Evolutionary conservation across 768 basidiomycete genomes (phyloP).

Genomic region (Collybia sp.): DNA sequence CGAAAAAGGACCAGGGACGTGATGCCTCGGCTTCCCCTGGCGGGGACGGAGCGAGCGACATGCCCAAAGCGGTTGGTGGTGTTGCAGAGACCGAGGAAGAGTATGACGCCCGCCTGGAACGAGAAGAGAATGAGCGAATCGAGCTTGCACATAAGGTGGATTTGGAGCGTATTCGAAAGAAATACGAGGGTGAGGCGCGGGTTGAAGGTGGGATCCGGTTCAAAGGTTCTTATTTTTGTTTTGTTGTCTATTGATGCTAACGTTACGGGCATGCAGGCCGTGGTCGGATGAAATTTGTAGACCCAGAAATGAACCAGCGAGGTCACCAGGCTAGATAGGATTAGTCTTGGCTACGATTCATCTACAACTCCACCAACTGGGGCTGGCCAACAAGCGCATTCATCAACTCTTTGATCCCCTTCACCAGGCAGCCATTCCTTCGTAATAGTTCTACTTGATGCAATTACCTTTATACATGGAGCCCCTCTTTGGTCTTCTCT

Average conservation of each 20-base stretch:
- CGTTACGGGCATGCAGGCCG: conserved; percentile 35
- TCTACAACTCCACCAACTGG: conserved; percentile 40
- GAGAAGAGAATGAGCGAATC: conserved; percentile 59
- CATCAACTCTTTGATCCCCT: conserved; percentile 56
- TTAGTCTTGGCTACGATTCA: not conserved
- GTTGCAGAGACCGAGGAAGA: conserved; percentile 61
- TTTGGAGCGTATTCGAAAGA: conserved; percentile 42
- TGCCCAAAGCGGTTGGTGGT: too few relatives aligned
- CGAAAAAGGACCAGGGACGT: not conserved
- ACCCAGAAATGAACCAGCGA: conserved; percentile 37
- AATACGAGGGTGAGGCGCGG: conserved; percentile 24
- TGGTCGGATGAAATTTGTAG: conserved; percentile 64
- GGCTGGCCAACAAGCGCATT: conserved; percentile 69
- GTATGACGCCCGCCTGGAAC: conserved; percentile 63
- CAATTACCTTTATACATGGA: conserved; percentile 79
- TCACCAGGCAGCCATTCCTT: conserved; percentile 85
- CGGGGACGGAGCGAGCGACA: not conserved
- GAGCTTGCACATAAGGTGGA: conserved; percentile 42
- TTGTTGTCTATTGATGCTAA: conserved; percentile 1
- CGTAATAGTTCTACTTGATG: conserved; percentile 85
- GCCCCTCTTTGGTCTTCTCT: too few relatives aligned
- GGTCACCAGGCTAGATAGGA: not conserved
- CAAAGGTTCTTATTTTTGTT: conserved; percentile 41
- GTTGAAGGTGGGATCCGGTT: conserved; percentile 50
- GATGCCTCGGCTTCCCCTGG: conserved; percentile 2